A percentile compares a stretch with the other conserved stretches of the same genome.
These are phyloP conservation scores for Aciculosporium take DNA, from an alignment of 2,329 filamentous ascomycete species.

Conservation along the genomic window DNA sequence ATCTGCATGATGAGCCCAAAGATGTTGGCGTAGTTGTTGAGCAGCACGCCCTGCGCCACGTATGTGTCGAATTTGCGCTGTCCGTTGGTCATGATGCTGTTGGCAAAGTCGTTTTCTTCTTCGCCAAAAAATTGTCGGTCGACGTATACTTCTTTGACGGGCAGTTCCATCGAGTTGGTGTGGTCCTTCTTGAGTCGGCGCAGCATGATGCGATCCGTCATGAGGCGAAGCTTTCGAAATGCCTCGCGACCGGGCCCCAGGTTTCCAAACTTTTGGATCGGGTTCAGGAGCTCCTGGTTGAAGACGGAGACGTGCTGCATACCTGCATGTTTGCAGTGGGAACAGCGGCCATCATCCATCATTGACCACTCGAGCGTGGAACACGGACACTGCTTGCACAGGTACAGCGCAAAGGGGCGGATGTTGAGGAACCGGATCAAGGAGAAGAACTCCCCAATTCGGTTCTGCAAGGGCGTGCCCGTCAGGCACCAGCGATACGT, in stretches of 20 bases:
- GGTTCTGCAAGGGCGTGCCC: conserved; percentile 89
- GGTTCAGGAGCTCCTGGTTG: conserved; percentile 89
- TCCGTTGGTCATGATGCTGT: conserved; percentile 87
- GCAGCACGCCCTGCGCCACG: conserved; percentile 79
- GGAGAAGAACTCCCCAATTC: conserved; percentile 95
- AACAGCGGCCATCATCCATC: conserved; percentile 56
- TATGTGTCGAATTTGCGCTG: conserved; percentile 89
- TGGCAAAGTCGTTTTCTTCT: conserved; percentile 88
- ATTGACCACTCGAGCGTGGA: conserved; percentile 73
- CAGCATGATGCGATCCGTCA: conserved; percentile 91
- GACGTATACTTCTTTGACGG: conserved; percentile 83
- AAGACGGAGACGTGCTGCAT: conserved; percentile 48
- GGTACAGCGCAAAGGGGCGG: conserved; percentile 79
- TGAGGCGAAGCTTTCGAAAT: conserved; percentile 67
- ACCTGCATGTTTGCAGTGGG: conserved; percentile 37
- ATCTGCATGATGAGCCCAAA: conserved; percentile 99
- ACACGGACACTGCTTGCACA: conserved; percentile 79
- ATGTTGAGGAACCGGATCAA: conserved; percentile 83
- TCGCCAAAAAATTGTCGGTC: conserved; percentile 95
- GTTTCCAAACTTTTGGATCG: conserved; percentile 52
- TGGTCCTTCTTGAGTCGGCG: conserved; percentile 89
- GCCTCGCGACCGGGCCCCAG: conserved; percentile 49
- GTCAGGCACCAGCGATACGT: conserved; percentile 92
- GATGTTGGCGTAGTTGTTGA: conserved; percentile 98
- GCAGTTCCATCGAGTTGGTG: conserved; percentile 88